Percentiles rank a stretch among this genome's conserved stretches.
Evolutionary conservation across 768 basidiomycete species (phyloP).

Genomic region (Hypholoma fasciculare): DNA sequence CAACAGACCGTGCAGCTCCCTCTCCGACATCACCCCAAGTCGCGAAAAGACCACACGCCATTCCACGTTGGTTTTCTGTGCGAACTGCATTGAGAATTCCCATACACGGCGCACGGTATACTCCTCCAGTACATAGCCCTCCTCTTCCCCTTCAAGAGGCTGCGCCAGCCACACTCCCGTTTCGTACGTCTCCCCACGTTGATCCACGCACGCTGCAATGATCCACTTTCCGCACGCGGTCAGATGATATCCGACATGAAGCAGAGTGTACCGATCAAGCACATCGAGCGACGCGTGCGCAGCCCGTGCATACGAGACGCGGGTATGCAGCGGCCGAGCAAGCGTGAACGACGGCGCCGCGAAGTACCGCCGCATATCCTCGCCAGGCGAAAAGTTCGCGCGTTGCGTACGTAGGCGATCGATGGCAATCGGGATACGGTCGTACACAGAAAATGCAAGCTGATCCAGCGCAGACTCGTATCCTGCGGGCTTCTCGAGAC

Average conservation of each 20-base stretch:
- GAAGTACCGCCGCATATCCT: slow-evolving; percentile 46
- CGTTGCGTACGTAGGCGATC: slow-evolving; percentile 45
- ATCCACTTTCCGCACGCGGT: slow-evolving; percentile 77
- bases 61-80: slow-evolving; percentile 67
- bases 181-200: slow-evolving; percentile 76
- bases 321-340: slow-evolving; percentile 42
- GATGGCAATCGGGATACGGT: slow-evolving; percentile 63
- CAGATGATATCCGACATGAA: slow-evolving; percentile 76
- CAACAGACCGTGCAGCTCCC: slow-evolving; percentile 66
- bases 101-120: slow-evolving; percentile 64
- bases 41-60: slow-evolving; percentile 80
- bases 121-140: slow-evolving; percentile 32
- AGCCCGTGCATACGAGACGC: slow-evolving; percentile 38
- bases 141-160: slow-evolving; percentile 24
- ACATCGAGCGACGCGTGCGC: slow-evolving; percentile 42
- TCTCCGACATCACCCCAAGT: slow-evolving; percentile 55
- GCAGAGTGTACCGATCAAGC: slow-evolving; percentile 47
- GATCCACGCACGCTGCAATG: slow-evolving; percentile 71
- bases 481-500: slow-evolving; percentile 42
- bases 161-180: slow-evolving; percentile 67
- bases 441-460: slow-evolving; percentile 68
- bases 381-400: not conserved
- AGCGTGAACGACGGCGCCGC: slow-evolving; percentile 68
- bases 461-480: slow-evolving; percentile 44
- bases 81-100: slow-evolving; percentile 65